Conservation (phyloP, 305 asterid species). For the Solanum hybrid region DNA sequence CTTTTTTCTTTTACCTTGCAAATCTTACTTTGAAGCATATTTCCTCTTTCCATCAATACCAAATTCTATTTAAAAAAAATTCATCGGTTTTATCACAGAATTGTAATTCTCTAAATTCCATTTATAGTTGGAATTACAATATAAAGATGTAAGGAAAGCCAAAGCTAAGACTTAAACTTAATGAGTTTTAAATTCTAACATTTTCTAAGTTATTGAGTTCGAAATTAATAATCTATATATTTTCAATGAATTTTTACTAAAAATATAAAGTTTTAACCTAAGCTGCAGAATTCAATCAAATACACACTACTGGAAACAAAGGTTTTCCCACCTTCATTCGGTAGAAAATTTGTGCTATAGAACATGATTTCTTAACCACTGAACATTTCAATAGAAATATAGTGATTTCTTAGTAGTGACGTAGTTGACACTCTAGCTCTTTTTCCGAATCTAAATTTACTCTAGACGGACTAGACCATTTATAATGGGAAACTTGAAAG, state of each 20-base stretch:
- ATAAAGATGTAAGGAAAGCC: background rate
- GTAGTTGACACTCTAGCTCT: no score
- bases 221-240: no score
- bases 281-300: background rate
- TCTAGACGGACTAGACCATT: no score
- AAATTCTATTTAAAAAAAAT: background rate
- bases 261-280: background rate
- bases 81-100: background rate
- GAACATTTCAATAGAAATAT: no score
- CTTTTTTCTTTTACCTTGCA: background rate
- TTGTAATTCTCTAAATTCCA: background rate
- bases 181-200: background rate
- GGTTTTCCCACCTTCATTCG: background rate
- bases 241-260: no score
- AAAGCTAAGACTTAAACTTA: background rate
- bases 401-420: no score
- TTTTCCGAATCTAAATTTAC: no score
- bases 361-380: no score
- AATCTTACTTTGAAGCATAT: background rate
- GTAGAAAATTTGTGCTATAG: background rate
- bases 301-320: background rate
- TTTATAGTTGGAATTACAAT: background rate
- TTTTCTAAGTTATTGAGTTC: background rate
- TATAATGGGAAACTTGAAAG: no score
- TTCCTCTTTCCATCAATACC: background rate